These are phyloP conservation scores for Beta vulgaris DNA, from an alignment of 148 eudicot species.

Conservation along the genomic window DNA sequence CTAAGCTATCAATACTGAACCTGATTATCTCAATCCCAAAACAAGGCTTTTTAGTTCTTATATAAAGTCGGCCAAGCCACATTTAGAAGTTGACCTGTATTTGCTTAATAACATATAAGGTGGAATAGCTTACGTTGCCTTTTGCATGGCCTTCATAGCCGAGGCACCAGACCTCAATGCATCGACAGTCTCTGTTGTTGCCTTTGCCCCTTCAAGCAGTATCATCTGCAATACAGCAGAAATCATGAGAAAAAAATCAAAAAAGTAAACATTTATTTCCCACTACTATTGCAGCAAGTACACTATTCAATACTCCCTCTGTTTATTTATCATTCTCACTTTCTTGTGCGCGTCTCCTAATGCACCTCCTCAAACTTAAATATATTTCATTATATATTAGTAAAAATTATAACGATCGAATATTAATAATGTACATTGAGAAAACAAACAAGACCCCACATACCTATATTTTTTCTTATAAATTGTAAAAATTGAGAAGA, in stretches of 20 bases:
- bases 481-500: too few species aligned
- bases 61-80: not conserved
- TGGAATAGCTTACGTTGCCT: conserved; percentile 67
- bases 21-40: not conserved
- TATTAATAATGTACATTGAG: too few species aligned
- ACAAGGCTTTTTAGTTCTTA: not conserved
- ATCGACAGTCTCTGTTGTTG: conserved; percentile 90
- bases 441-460: too few species aligned
- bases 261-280: not conserved
- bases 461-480: too few species aligned
- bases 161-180: conserved; percentile 91
- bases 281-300: not conserved
- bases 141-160: conserved; percentile 95
- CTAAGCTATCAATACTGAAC: not conserved
- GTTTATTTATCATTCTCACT: too few species aligned
- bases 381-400: too few species aligned
- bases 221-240: conserved; percentile 57
- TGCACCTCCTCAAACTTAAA: too few species aligned
- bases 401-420: too few species aligned
- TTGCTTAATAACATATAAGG: not conserved
- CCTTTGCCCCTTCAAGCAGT: conserved; percentile 91
- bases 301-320: not conserved
- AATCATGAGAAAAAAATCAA: not conserved
- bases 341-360: too few species aligned
- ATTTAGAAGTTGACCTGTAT: not conserved